Percentiles rank a stretch among this genome's conserved stretches.
phyloP scores from a whole-genome alignment of 1,284 basidiomycete species.

The Anthracocystis panici-leucophaei region DNA sequence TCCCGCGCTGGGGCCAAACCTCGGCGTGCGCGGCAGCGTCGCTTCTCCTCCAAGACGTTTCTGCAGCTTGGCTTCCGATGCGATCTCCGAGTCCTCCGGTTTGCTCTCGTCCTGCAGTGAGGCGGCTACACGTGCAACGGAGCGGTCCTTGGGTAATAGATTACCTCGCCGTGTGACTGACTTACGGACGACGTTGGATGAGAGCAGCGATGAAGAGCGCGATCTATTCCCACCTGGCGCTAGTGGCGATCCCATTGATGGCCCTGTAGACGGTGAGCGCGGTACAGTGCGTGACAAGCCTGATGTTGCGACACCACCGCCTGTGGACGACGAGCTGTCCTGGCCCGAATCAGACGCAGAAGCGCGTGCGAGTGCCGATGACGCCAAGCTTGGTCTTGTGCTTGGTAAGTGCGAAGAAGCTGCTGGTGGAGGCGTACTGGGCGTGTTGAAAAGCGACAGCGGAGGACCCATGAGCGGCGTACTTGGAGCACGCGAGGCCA shows the following conservation, averaged over 20 bases:
- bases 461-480: constrained; percentile 42
- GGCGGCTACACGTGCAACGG: constrained; percentile 62
- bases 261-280: constrained; percentile 23
- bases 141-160: constrained; percentile 48
- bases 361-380: constrained; percentile 25
- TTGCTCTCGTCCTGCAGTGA: constrained; percentile 59
- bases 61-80: constrained; percentile 66
- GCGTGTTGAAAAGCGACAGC: constrained; percentile 26
- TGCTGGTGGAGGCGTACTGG: constrained; percentile 33
- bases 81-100: constrained; percentile 62
- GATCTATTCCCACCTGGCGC: constrained; percentile 22
- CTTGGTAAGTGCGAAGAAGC: constrained; percentile 9
- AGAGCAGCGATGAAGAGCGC: constrained; percentile 32
- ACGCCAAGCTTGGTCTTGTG: constrained; percentile 9
- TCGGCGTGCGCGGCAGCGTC: constrained; percentile 41
- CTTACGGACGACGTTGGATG: constrained; percentile 40
- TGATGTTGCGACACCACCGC: constrained; percentile 3
- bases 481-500: constrained; percentile 19
- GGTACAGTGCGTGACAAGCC: constrained; percentile 16
- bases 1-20: constrained; percentile 23
- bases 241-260: constrained; percentile 26
- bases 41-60: constrained; percentile 52
- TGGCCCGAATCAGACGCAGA: constrained; percentile 49
- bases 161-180: constrained; percentile 42
- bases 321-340: constrained; percentile 44